Base-by-base conservation (phyloP, 345 rosid genomes). In the Gossypium arboreum region DNA sequence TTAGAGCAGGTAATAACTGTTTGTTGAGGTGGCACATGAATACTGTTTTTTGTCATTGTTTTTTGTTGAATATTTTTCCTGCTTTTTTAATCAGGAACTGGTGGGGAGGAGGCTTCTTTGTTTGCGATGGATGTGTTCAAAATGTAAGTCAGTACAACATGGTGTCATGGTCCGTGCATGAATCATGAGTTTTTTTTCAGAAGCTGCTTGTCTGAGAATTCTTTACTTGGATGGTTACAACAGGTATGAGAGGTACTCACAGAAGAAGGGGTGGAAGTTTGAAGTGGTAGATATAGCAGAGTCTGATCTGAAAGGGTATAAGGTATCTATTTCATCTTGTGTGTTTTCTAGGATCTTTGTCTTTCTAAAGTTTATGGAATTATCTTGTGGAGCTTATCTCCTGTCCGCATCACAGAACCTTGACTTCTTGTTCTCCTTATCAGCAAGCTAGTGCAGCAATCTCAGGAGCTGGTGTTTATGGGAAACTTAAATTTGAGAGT, bases 391-490 rank as follows among this genome's bases (percentile, higher is more conserved):
- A 24, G 43, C 67, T 22, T 44, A 47, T 71, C 61, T 60, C 79
- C 43, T 82, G 52, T 8, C 55, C 70, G 71, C 47, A 51, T 55
- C 57, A 68, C 27, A 54, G 56, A 72, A 64, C 73, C 78, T 68
- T 78, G 79, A 74, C 65, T 63, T 66, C 50, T 27, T 2, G 47
- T 74, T 80, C 68, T 72, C 4, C 60, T 77, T 74, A 75, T 71
- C 88, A 93, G 98, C 97, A 95, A 93, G 99, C 94, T 71, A 91
- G 89, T 83, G 98, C 99, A 34, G 89, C 97, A 68, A 90, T 95
- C 56, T 87, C 92, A 2, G 98, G 99, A 50, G 83, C 77, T 67
- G 88, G 84, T 81, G 90, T 95, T 16, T 95, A 83, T 77, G 98
- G 97, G 68, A 93, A 93, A 78, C 94, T 95, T 71, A 95, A 95